These are phyloP conservation scores for Corniculantispora saksenae DNA, from an alignment of 2,329 filamentous ascomycete species.

Conservation along the genomic window DNA sequence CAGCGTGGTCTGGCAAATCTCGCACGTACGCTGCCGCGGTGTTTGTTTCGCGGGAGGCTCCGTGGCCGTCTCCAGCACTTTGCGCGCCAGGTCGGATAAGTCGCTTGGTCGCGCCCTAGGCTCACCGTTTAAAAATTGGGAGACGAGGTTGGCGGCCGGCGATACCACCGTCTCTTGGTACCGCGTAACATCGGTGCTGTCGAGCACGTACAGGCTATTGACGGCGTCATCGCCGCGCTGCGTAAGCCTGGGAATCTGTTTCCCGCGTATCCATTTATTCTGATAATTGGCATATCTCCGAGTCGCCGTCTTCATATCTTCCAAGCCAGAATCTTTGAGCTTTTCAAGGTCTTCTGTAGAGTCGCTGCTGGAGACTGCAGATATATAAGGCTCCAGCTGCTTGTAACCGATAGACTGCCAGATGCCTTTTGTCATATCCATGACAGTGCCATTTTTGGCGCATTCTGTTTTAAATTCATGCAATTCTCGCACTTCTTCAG, in stretches of 20 bases:
- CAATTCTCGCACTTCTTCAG: conserved; percentile 50
- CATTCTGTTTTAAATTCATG: conserved; percentile 41
- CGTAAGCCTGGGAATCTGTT: conserved; percentile 70
- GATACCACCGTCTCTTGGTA: conserved; percentile 67
- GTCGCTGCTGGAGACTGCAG: conserved; percentile 38
- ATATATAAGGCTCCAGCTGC: conserved; percentile 76
- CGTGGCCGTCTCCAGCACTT: conserved; percentile 55
- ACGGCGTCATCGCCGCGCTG: conserved; percentile 53
- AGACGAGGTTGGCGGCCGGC: conserved; percentile 63
- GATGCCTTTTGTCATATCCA: conserved; percentile 81
- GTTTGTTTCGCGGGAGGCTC: conserved; percentile 52
- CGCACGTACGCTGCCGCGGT: conserved; percentile 64
- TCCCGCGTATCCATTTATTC: conserved; percentile 81
- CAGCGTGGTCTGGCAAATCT: conserved; percentile 67
- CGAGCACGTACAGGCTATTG: conserved; percentile 72
- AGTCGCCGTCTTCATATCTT: conserved; percentile 79
- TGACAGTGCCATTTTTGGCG: conserved; percentile 45
- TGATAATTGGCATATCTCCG: conserved; percentile 86
- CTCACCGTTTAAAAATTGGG: conserved; percentile 61
- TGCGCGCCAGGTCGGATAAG: conserved; percentile 49
- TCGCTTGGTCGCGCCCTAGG: conserved; percentile 52
- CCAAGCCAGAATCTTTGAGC: conserved; percentile 62
- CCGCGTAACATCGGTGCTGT: conserved; percentile 67
- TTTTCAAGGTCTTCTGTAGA: conserved; percentile 47
- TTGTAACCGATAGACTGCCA: conserved; percentile 98